A percentile compares a stretch with the other conserved stretches of the same genome.
phyloP scores from a whole-genome alignment of 1,139 yeast genomes.

The Candida glucosophila region DNA sequence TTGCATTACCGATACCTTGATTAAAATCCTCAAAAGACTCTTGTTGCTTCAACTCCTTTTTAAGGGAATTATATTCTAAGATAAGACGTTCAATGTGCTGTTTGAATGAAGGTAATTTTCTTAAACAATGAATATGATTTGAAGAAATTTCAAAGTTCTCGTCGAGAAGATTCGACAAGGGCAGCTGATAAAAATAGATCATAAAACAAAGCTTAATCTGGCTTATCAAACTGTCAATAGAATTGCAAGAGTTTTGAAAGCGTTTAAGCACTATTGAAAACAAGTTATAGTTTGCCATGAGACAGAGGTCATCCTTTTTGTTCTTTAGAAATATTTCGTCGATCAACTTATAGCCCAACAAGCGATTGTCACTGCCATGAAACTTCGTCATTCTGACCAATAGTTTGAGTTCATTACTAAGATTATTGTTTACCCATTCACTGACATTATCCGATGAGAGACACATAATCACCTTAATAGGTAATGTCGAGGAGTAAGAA shows the following conservation, averaged over 20 bases:
- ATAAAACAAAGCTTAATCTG: conserved; percentile 55
- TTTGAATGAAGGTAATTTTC: conserved; percentile 33
- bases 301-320: conserved; percentile 11
- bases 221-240: conserved; percentile 44
- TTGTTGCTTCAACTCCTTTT: conserved; percentile 1
- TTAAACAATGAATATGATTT: conserved; percentile 14
- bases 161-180: conserved; percentile 38
- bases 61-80: conserved; percentile 4
- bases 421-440: conserved; percentile 27
- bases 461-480: conserved; percentile 44
- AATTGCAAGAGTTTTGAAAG: conserved; percentile 35
- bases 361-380: conserved; percentile 32
- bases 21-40: conserved; percentile 3
- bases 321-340: conserved; percentile 25
- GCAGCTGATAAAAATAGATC: conserved; percentile 66
- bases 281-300: conserved; percentile 15
- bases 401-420: conserved; percentile 23
- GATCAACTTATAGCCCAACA: conserved; percentile 29
- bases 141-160: conserved; percentile 4
- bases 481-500: conserved; percentile 24
- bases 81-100: conserved; percentile 19
- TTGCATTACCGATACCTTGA: conserved; percentile 1
- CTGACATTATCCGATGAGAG: conserved; percentile 37
- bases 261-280: conserved; percentile 29
- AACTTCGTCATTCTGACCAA: conserved; percentile 34